Evolutionary conservation across 306 rosid species (phyloP).

Genomic region (Corylus heterophylla): DNA sequence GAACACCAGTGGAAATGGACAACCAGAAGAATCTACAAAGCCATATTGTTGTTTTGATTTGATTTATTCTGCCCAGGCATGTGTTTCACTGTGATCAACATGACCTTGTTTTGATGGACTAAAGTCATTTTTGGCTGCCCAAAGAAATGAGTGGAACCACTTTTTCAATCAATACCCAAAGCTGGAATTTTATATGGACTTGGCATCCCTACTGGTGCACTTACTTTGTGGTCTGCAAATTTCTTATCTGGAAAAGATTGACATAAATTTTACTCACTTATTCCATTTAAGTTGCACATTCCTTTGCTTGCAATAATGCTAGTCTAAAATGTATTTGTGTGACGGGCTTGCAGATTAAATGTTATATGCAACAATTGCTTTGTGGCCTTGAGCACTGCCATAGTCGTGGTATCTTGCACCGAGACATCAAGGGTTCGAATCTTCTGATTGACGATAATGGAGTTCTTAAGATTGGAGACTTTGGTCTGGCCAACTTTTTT

Average conservation of each 20-base stretch:
- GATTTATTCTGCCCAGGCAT: background rate
- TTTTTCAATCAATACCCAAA: background rate
- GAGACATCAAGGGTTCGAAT: slow-evolving; percentile 96
- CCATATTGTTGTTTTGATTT: background rate
- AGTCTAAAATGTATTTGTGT: slow-evolving; percentile 10
- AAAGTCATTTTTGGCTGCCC: background rate
- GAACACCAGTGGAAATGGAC: background rate
- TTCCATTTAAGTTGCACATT: background rate
- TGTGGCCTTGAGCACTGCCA: slow-evolving; percentile 91
- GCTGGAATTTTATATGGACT: no score
- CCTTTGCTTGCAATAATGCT: background rate
- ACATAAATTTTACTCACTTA: background rate
- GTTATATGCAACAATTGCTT: slow-evolving; percentile 71
- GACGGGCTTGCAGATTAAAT: slow-evolving; percentile 65
- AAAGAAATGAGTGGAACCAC: background rate
- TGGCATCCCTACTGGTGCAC: background rate
- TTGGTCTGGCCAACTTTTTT: slow-evolving; percentile 78
- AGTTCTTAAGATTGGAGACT: slow-evolving; percentile 87
- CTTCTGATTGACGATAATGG: slow-evolving; percentile 71
- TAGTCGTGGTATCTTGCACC: slow-evolving; percentile 74
- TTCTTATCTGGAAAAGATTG: background rate
- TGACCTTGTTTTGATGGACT: background rate
- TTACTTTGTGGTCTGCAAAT: background rate
- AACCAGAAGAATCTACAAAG: background rate
- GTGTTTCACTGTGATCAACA: background rate